These are phyloP conservation scores for Ceratonia siliqua DNA, from an alignment of 306 rosid species.

Conservation along the genomic window DNA sequence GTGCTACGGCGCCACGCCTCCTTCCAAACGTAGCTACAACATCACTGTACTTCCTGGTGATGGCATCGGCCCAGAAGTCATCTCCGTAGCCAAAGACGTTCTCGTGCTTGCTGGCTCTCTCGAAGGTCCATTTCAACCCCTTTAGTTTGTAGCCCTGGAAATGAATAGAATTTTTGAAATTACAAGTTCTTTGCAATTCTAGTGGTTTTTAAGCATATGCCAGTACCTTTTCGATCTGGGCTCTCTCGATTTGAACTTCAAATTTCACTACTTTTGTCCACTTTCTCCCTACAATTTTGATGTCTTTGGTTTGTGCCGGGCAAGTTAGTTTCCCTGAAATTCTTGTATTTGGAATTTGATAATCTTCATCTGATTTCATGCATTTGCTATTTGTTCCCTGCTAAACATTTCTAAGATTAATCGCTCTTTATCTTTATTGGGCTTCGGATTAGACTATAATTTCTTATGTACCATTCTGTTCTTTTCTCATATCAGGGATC, in stretches of 20 bases:
- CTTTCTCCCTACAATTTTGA: neutral
- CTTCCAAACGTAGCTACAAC: constrained; percentile 57
- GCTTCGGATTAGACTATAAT: neutral
- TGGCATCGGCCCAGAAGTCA: constrained; percentile 91
- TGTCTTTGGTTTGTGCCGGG: neutral
- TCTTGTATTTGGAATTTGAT: neutral
- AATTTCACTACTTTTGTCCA: neutral
- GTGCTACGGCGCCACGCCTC: constrained; percentile 53
- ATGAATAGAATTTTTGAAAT: neutral
- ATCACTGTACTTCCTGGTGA: constrained; percentile 91
- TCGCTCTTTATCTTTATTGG: neutral
- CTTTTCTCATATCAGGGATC: constrained; percentile 52
- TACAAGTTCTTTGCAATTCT: neutral
- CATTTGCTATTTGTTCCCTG: neutral
- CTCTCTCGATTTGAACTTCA: neutral
- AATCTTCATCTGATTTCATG: neutral
- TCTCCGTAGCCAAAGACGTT: constrained; percentile 78
- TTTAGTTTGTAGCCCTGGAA: neutral
- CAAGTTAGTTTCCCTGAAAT: neutral
- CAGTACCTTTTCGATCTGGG: neutral
- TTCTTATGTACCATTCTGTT: neutral
- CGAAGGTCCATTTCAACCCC: constrained; percentile 49
- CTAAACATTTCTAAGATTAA: neutral
- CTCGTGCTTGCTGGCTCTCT: constrained; percentile 66
- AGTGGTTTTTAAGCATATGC: neutral